Percentiles rank a stretch among this genome's conserved stretches.
phyloP scores from a whole-genome alignment of 345 rosid species.

The Acer campestre region DNA sequence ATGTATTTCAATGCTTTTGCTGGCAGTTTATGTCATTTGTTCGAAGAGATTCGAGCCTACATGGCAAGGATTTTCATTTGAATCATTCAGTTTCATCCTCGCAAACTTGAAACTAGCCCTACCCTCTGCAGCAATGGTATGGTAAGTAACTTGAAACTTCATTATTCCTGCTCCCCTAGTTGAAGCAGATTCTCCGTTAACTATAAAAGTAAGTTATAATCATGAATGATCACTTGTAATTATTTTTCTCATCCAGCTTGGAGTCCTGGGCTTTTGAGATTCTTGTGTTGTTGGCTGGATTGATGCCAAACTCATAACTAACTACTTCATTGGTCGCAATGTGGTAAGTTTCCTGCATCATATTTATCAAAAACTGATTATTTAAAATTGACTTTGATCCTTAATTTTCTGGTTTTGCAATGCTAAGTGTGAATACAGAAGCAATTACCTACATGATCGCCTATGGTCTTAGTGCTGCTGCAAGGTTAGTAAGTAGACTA shows the following conservation, averaged over 20 bases:
- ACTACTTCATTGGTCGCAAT: slow-evolving; percentile 71
- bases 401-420: background rate
- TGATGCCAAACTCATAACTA: slow-evolving; percentile 59
- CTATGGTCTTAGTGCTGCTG: slow-evolving; percentile 79
- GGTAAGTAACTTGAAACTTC: slow-evolving; percentile 40
- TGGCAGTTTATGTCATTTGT: slow-evolving; percentile 46
- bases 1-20: slow-evolving; percentile 53
- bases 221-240: too few species aligned
- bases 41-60: slow-evolving; percentile 49
- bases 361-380: background rate
- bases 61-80: slow-evolving; percentile 58
- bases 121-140: slow-evolving; percentile 79
- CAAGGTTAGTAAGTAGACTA: slow-evolving; percentile 50
- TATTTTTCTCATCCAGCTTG: slow-evolving; percentile 40
- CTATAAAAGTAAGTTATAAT: too few species aligned
- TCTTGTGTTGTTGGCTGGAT: slow-evolving; percentile 73
- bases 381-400: background rate
- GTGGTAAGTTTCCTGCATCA: slow-evolving; percentile 42
- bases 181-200: too few species aligned
- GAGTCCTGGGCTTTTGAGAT: slow-evolving; percentile 85
- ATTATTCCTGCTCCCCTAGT: too few species aligned
- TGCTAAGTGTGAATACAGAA: slow-evolving; percentile 60
- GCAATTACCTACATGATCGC: slow-evolving; percentile 61
- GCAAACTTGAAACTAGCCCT: slow-evolving; percentile 51
- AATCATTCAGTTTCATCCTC: slow-evolving; percentile 37